Conservation (phyloP, 2,329 filamentous ascomycete genomes). For the Penicillium sp. region DNA sequence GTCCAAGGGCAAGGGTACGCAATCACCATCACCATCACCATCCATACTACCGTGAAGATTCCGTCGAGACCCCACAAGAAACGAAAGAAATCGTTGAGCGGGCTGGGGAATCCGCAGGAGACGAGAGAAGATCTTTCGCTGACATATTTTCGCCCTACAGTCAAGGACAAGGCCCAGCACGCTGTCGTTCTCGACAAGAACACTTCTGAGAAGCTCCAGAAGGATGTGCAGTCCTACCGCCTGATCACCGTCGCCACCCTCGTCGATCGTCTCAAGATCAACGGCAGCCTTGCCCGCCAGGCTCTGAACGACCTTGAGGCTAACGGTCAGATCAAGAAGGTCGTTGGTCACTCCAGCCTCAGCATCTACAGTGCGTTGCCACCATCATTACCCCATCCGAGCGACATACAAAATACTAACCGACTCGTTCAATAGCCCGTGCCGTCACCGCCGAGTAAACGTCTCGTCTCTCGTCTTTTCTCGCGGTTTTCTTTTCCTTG, state of each 20-base stretch:
- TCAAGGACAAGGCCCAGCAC: slow-evolving; percentile 99
- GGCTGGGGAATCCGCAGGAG: slow-evolving; percentile 8
- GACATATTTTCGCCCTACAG: slow-evolving; percentile 50
- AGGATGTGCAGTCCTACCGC: slow-evolving; percentile 99
- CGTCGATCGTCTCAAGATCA: slow-evolving; percentile 99
- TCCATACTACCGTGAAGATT: slow-evolving; percentile 23
- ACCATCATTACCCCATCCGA: neutral
- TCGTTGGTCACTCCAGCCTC: slow-evolving; percentile 94
- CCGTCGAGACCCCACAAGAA: slow-evolving; percentile 11
- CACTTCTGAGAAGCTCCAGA: slow-evolving; percentile 97
- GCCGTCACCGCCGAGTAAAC: slow-evolving; percentile 46
- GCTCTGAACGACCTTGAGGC: slow-evolving; percentile 92
- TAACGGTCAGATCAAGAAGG: slow-evolving; percentile 97
- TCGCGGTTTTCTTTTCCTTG: slow-evolving; percentile 38
- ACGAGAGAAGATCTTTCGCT: slow-evolving; percentile 5
- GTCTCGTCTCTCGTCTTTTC: slow-evolving; percentile 31
- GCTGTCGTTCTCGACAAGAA: slow-evolving; percentile 96
- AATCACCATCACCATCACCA: slow-evolving; percentile 23
- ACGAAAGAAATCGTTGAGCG: slow-evolving; percentile 16
- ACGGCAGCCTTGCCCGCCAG: slow-evolving; percentile 89
- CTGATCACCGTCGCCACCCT: slow-evolving; percentile 98
- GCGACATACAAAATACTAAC: slow-evolving; percentile 6
- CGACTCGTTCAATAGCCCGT: slow-evolving; percentile 34
- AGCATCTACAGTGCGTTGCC: slow-evolving; percentile 85
- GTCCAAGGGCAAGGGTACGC: slow-evolving; percentile 56